Evolutionary conservation across 306 rosid genomes (phyloP), one percentile per base, ranked within the genome.

Genomic region (Glycyrrhiza uralensis): DNA sequence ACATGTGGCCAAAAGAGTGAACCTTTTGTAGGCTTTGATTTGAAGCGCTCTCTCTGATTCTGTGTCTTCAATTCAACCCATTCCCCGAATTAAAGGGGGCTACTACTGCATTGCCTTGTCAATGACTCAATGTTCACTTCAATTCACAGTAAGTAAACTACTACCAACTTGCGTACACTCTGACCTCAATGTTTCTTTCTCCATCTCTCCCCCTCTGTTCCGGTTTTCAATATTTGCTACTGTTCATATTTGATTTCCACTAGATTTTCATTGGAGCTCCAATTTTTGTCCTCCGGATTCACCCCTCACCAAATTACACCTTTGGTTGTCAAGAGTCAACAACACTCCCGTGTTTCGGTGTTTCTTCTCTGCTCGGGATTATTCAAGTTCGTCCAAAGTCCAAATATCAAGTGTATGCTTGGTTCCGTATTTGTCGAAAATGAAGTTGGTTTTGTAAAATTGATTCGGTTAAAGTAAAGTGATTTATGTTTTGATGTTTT

Each of bases 101-200:
- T 66, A 45, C 57, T 49, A 23, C 54, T 54, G 8, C 32, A 14
- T 50, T 50, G 66, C 65, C 39, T 56, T 75, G 77, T 68, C 82
- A 79, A 42, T 59, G n/a, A 6, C 22, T 38, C 4, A 0, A 7
- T 7, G n/a, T 56, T 13, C 38, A 13, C 12, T 28, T 47, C 4
- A 69, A 41, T 8, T 22, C 67, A 83, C 79, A 81, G 85, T 46
- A 67, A 85, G 76, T 76, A 46, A 83, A 79, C 85, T 61, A 75
- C 68, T 79, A 72, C 59, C 18, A 9, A 38, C 18, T 51, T 60
- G 20, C 29, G 42, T 71, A 38, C 74, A 56, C 10, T 57, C 76
- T 74, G 23, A 55, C 68, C 66, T 11, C 74, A 52, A 9, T 24
- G 68, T 54, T 54, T 29, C 32, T 54, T 54, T 29, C 32, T 33